These are phyloP conservation scores for Cercospora brassicicola DNA, from an alignment of 2,329 filamentous ascomycete genomes.

Conservation along the genomic window DNA sequence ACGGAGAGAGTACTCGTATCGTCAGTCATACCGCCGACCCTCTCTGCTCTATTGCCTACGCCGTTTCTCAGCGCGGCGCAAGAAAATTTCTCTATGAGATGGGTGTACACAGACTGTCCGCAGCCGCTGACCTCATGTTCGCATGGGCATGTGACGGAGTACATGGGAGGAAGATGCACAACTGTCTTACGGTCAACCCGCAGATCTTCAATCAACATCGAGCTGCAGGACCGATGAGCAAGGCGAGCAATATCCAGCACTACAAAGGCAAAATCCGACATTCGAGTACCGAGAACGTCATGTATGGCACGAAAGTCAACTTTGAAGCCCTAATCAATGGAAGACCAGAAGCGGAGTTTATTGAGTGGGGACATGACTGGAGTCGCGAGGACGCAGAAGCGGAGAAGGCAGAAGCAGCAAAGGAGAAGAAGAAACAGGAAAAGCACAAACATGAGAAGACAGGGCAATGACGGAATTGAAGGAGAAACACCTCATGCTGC, in stretches of 20 bases:
- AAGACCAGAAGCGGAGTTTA: slow-evolving; percentile 30
- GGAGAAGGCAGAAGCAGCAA: neutral
- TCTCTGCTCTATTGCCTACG: slow-evolving; percentile 48
- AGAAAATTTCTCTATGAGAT: slow-evolving; percentile 46
- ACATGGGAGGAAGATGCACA: slow-evolving; percentile 35
- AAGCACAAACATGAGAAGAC: neutral
- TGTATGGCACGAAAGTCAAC: slow-evolving; percentile 46
- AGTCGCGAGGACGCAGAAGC: neutral
- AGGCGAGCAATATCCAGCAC: slow-evolving; percentile 43
- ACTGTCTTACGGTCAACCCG: slow-evolving; percentile 45
- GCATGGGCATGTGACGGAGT: slow-evolving; percentile 31
- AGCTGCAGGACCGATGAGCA: slow-evolving; percentile 39
- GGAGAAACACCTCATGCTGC: no score
- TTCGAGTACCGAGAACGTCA: slow-evolving; percentile 38
- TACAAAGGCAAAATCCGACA: slow-evolving; percentile 33
- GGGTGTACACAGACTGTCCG: slow-evolving; percentile 44
- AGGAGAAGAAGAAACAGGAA: neutral
- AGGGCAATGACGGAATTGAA: no score
- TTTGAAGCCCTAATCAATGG: slow-evolving; percentile 41
- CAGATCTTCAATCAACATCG: slow-evolving; percentile 50
- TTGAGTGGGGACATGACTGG: slow-evolving; percentile 7
- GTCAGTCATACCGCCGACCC: slow-evolving; percentile 44
- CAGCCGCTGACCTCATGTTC: slow-evolving; percentile 39
- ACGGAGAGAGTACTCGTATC: slow-evolving; percentile 43
- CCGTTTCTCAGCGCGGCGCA: slow-evolving; percentile 47